Evolutionary conservation across 306 rosid species (phyloP), one percentile per base, ranked within the genome.

Genomic region (Lotus japonicus): DNA sequence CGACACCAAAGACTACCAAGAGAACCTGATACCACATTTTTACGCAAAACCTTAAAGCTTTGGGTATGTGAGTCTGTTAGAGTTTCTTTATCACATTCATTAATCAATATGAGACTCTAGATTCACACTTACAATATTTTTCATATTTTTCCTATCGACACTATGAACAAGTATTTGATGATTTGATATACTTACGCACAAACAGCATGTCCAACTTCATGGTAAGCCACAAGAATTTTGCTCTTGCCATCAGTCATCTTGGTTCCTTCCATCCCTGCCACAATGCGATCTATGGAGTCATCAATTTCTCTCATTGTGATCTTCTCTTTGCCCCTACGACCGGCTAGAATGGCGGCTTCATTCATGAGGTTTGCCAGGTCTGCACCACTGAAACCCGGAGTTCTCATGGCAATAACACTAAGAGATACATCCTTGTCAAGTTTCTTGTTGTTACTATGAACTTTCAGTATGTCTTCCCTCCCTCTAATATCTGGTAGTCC

Each of bases 181-280:
- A 64, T 39, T n/a, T 23, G 59, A 64, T 45, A 16, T 23, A 87
- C 91, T 87, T 80, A 89, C 94, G 94, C 96, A 33, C 95, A 90
- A 69, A 87, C 71, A 10, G 96, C 89, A n/a, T 90, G 96, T 9
- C 95, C 95, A 46, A 90, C 78, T 84, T 87, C 96, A 57, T 90
- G 96, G 63, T 87, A 89, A 58, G 96, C 94, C 50, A 87, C 94
- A 0, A 89, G 85, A 69, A 71, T 85, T 71, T 82, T 85, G 85
- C 54, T 84, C 86, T 87, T 89, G 48, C 89, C 89, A 80, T 87
- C 89, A 0, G 88, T 89, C 96, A 89, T 89, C 70, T 70, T 84
- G 43, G 91, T 90, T 70, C 96, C 89, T 70, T 90, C 94, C 94
- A 85, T 90, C 68, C 96, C 96, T 0, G 94, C 96, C 14, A 89